These are phyloP conservation scores for Coemansia pectinata DNA, from an alignment of 192 early-diverging fungal genomes.

Conservation along the genomic window DNA sequence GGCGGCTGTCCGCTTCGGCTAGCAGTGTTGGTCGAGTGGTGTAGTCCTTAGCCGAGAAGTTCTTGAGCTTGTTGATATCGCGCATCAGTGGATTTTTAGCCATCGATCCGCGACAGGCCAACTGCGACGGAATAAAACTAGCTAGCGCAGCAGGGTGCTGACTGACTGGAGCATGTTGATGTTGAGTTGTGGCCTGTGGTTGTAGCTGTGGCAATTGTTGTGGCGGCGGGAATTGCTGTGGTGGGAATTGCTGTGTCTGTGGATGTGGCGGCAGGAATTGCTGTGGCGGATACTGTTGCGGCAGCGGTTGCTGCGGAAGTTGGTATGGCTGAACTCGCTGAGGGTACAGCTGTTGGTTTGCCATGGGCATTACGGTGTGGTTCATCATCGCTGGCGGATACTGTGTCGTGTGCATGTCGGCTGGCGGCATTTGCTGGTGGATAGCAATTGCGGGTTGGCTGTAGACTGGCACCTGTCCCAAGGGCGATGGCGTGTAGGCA, in stretches of 20 bases:
- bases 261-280: not conserved
- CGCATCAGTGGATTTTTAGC: slow-evolving; percentile 51
- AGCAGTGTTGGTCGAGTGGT: slow-evolving; percentile 43
- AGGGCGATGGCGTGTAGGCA: slow-evolving; percentile 42
- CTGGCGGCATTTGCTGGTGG: slow-evolving; percentile 1
- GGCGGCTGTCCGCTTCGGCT: slow-evolving; percentile 45
- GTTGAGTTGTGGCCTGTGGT: not conserved
- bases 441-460: slow-evolving; percentile 12
- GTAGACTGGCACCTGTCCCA: slow-evolving; percentile 29
- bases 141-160: slow-evolving; percentile 28
- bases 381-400: not conserved
- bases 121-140: slow-evolving; percentile 37
- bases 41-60: slow-evolving; percentile 49
- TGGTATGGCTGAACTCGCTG: not conserved
- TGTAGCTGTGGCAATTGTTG: slow-evolving; percentile 8
- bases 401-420: not conserved
- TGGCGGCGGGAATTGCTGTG: not conserved
- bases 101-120: slow-evolving; percentile 19
- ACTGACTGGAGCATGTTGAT: not conserved
- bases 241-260: not conserved
- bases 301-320: not conserved
- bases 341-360: not conserved
- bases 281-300: not conserved
- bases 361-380: not conserved
- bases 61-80: slow-evolving; percentile 49